Evolutionary conservation across 2,329 filamentous ascomycete species (phyloP).

Genomic region (Penicillium sp.): DNA sequence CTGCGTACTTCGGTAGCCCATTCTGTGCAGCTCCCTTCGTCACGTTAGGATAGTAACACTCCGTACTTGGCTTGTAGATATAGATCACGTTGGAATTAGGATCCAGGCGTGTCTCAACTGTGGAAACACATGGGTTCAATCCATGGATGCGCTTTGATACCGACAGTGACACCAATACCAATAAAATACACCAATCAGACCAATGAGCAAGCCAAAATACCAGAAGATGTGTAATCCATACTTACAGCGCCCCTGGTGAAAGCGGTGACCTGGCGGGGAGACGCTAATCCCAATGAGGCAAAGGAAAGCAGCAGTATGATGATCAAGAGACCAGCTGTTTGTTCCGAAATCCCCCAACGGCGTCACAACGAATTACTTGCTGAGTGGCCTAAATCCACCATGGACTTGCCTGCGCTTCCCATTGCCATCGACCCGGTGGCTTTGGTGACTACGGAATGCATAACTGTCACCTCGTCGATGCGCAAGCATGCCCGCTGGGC

Average conservation of each 20-base stretch:
- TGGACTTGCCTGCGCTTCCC: constrained; percentile 53
- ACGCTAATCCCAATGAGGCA: constrained; percentile 29
- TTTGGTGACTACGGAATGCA: constrained; percentile 96
- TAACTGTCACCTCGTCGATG: constrained; percentile 96
- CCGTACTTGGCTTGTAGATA: neutral
- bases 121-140: constrained; percentile 4
- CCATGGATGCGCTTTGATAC: constrained; percentile 11
- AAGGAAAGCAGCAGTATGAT: constrained; percentile 27
- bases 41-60: neutral
- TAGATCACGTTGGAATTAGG: neutral
- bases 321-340: constrained; percentile 29
- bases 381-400: constrained; percentile 28
- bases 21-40: neutral
- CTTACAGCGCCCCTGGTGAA: constrained; percentile 20
- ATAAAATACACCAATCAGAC: neutral
- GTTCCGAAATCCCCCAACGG: constrained; percentile 19
- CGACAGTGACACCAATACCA: neutral
- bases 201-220: constrained; percentile 6
- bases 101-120: neutral
- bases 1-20: neutral
- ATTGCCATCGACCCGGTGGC: constrained; percentile 90
- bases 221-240: neutral
- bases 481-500: constrained; percentile 96
- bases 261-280: constrained; percentile 26
- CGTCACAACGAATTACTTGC: constrained; percentile 26